These are phyloP conservation scores for Ceratobasidium sp. DNA, from an alignment of 1,284 basidiomycete species.

Conservation along the genomic window DNA sequence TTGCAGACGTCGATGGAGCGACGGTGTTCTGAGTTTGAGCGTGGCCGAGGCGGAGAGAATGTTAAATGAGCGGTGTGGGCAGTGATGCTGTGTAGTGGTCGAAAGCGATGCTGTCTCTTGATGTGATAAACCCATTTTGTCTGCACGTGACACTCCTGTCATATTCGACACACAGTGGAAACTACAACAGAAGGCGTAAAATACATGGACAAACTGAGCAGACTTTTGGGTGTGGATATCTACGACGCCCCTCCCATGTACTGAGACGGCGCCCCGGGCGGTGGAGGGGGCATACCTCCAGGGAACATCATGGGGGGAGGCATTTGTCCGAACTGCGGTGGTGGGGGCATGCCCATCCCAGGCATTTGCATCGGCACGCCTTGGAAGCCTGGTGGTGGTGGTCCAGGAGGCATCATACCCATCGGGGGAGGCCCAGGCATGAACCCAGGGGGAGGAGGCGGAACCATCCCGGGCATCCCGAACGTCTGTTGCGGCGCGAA, in stretches of 20 bases:
- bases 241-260: constrained; percentile 26
- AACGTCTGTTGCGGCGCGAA: constrained; percentile 62
- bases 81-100: constrained; percentile 4
- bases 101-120: neutral
- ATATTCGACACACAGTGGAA: neutral
- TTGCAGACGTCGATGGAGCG: neutral
- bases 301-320: constrained; percentile 30
- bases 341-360: constrained; percentile 22
- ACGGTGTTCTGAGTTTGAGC: constrained; percentile 1
- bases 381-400: constrained; percentile 39
- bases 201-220: neutral
- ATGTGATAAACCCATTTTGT: neutral
- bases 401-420: constrained; percentile 45
- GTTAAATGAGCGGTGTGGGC: constrained; percentile 32
- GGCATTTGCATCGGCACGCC: constrained; percentile 18
- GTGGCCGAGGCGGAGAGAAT: constrained; percentile 1
- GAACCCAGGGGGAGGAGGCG: constrained; percentile 55
- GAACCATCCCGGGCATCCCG: constrained; percentile 56
- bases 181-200: neutral
- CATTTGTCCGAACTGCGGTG: constrained; percentile 29
- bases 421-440: constrained; percentile 50
- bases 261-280: constrained; percentile 15
- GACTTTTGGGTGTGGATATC: neutral
- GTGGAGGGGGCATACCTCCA: constrained; percentile 24
- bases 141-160: constrained; percentile 21